These are phyloP conservation scores for Halophytophthora batemanensis DNA, from an alignment of 352 stramenopile genomes.

Conservation along the genomic window DNA sequence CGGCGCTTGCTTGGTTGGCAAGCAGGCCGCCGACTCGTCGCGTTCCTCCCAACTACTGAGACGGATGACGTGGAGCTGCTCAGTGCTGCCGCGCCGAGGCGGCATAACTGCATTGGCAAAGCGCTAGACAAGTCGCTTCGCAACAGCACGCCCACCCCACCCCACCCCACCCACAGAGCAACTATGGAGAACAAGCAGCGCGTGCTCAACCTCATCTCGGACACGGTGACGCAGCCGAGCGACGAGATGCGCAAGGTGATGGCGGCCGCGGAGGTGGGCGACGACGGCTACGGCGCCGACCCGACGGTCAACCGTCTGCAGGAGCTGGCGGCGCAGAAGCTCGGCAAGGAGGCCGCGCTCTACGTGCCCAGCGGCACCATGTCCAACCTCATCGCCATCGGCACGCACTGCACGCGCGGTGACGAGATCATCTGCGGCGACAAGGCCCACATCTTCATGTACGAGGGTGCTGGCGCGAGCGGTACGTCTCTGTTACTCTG, in stretches of 20 bases:
- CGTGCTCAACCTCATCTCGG: conserved; percentile 92
- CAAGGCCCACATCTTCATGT: conserved; percentile 96
- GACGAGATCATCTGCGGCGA: conserved; percentile 95
- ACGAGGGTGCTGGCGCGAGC: conserved; percentile 91
- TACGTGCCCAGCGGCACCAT: conserved; percentile 97
- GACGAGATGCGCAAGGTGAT: conserved; percentile 90
- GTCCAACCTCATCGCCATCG: conserved; percentile 95
- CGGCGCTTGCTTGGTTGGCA: too few relatives aligned
- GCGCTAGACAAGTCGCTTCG: too few relatives aligned
- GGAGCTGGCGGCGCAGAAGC: conserved; percentile 85
- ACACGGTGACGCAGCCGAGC: conserved; percentile 96
- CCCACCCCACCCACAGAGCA: too few relatives aligned
- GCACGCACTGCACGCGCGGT: conserved; percentile 90
- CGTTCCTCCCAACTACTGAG: too few relatives aligned
- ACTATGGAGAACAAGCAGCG: too few relatives aligned
- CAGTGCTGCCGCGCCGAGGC: too few relatives aligned
- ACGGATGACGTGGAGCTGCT: too few relatives aligned
- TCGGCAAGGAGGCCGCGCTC: conserved; percentile 94
- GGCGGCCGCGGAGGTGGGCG: conserved; percentile 66
- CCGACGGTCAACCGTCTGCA: conserved; percentile 94
- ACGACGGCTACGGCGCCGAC: conserved; percentile 85
- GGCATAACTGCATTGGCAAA: too few relatives aligned
- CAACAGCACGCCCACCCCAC: too few relatives aligned
- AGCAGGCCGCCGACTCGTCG: too few relatives aligned
- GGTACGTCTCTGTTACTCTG: conserved; percentile 24